phyloP scores from a whole-genome alignment of 2,329 filamentous ascomycete species.

The Cryphonectria nitschkei region DNA sequence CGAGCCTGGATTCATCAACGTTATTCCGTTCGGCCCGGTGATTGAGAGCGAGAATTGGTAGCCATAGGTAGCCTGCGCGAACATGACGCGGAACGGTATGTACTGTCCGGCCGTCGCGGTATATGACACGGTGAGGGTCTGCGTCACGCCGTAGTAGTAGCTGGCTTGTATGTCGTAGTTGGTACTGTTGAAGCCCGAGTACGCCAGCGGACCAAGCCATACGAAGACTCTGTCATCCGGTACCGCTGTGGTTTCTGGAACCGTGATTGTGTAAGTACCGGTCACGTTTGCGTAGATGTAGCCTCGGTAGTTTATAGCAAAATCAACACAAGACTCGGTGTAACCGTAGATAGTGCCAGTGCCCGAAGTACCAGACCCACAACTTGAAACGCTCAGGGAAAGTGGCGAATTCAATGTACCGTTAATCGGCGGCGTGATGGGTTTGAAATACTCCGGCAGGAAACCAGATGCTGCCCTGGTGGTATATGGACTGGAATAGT shows the following conservation, averaged over 20 bases:
- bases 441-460: not conserved
- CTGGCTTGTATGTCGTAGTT: slow-evolving; percentile 9
- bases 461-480: not conserved
- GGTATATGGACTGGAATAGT: not conserved
- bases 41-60: slow-evolving; percentile 4
- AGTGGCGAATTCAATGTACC: not conserved
- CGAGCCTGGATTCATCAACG: not conserved
- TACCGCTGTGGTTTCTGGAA: not conserved
- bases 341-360: not conserved
- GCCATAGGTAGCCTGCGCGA: not conserved
- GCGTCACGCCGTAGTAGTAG: not conserved
- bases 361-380: not conserved
- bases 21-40: slow-evolving; percentile 2
- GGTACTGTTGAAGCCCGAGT: not conserved
- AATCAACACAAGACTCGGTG: not conserved
- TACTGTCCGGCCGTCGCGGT: slow-evolving; percentile 4
- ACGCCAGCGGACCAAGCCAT: slow-evolving; percentile 7
- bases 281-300: slow-evolving; percentile 6
- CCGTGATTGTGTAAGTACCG: slow-evolving; percentile 1
- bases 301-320: slow-evolving; percentile 15
- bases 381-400: not conserved
- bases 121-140: not conserved
- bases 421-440: not conserved
- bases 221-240: slow-evolving; percentile 7
- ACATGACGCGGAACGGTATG: slow-evolving; percentile 8